Base-by-base conservation (phyloP, 164 flowering plant genomes). In the Paratinospora sagittata region DNA sequence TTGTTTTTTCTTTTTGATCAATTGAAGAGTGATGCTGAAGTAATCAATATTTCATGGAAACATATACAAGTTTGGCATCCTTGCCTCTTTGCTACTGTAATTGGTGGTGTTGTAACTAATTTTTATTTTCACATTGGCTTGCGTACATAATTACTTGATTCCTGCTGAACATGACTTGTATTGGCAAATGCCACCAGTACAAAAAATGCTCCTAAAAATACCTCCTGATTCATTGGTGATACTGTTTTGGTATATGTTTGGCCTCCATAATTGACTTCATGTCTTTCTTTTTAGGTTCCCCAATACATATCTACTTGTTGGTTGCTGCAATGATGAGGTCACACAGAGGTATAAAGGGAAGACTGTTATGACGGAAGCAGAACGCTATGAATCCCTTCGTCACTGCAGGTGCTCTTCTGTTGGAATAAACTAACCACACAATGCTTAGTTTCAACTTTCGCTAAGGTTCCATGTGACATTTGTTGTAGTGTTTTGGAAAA, bases 301-400 rank as follows among this genome's bases (percentile, higher is more conserved):
- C 16, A 89, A 92, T 64, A 84, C 97, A 0, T 92, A 86, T 74
- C 75, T 94, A 75, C 85, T 92, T 19, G 98, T 94, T 45, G 98
- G 98, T 73, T 92, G 97, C 78, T 92, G 98, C 82, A 95, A 74
- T 68, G 98, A 95, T 77, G 96, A 84, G 55, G 77, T 72, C 64
- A 95, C 98, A 8, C 92, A 88, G 76, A 82, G 76, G 76, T 95
- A 55, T 71, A 95, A 95, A 73, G 98, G 98, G 69, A 95, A 95
- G 80, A 95, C 98, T 34, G 98, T 95, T 49, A 92, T 92, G 97
- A 95, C 82, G 0, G 97, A 85, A 21, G 58, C 73, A 1, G 97
- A 92, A 74, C 92, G 97, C 7, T 92, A 90, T 62, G 97, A 92
- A 81, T 92, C 97, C 60, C 92, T 95, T 73, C 95, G 97, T 27